Evolutionary conservation across 345 rosid species (phyloP), one percentile per base, ranked within the genome.

Genomic region (Xanthoceras sorbifolium): DNA sequence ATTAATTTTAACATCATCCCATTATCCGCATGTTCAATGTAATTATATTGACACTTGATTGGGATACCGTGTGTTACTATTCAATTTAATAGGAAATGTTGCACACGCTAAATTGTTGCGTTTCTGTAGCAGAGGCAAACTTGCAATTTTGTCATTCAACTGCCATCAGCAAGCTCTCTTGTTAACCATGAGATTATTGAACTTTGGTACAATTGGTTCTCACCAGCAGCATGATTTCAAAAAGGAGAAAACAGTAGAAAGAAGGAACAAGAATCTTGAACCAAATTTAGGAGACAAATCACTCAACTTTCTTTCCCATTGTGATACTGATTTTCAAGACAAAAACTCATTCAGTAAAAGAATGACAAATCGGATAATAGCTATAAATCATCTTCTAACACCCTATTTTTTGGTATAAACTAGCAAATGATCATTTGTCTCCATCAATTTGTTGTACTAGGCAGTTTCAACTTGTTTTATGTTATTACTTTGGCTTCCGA

Each of bases 401-500:
- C 29, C 68, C 67, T 28, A 42, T 10, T 28, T 40, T 73, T 46
- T 6, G 28, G 68, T 42, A 26, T 22, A 70, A 54, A n/a, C 17
- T 70, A 44, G 60, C 31, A 73, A 63, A 28, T 14, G 60, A 4
- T 28, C 0, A 42, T 20, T 2, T 14, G 12, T 32, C 28, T 11
- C 17, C 36, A 12, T 36, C 22, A 42, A 40, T 50, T 26, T 38
- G 32, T 40, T 57, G 55, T 10, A 17, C n/a, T n/a, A n/a, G 28
- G 9, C 28, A 29, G 22, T 73, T 63, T 17, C 40, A 29, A 63
- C 38, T 60, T 5, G 67, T 28, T 63, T 32, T 18, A 6, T 63
- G 36, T 63, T 2, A 29, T 31, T 34, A 74, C 63, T 74, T 60
- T 2, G 64, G 62, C 50, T 93, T 90, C 82, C 89, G 83, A 40